Percentiles rank a stretch among this genome's conserved stretches.
These are phyloP conservation scores for Puccinia polysora DNA, from an alignment of 1,284 basidiomycete genomes.

Conservation along the genomic window DNA sequence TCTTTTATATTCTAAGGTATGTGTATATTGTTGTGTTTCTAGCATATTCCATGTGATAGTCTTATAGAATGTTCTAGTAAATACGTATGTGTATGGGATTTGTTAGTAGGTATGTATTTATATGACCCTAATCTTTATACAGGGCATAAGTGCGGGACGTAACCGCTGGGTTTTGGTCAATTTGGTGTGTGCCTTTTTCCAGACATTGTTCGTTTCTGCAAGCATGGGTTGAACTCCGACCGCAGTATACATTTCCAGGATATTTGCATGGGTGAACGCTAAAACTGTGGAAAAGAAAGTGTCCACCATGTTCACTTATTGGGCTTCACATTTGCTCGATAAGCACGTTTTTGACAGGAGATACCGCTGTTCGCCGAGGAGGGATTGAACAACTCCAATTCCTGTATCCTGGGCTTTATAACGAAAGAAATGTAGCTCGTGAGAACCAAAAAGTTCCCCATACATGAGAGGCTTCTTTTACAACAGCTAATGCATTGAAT, in stretches of 20 bases:
- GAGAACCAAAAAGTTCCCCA: no score
- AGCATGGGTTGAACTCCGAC: neutral
- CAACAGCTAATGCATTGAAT: no score
- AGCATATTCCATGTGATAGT: no score
- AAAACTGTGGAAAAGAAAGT: neutral
- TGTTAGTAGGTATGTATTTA: no score
- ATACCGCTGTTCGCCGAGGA: slow-evolving; percentile 67
- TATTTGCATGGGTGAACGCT: slow-evolving; percentile 26
- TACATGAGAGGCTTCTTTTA: no score
- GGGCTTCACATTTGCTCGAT: no score
- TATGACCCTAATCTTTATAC: no score
- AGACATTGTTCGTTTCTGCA: slow-evolving; percentile 27
- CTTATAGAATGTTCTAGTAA: no score
- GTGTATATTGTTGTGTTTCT: no score
- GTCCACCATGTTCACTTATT: neutral
- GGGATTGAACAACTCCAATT: slow-evolving; percentile 62
- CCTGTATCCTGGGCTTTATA: slow-evolving; percentile 64
- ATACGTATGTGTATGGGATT: no score
- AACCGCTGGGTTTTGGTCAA: slow-evolving; percentile 71
- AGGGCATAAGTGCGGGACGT: slow-evolving; percentile 59
- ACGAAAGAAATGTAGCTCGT: slow-evolving; percentile 65
- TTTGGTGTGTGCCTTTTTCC: slow-evolving; percentile 59
- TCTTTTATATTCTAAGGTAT: no score
- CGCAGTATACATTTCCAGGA: slow-evolving; percentile 11
- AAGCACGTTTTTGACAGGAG: slow-evolving; percentile 69